Evolutionary conservation across 345 rosid genomes (phyloP).

Genomic region (Populus deltoides): DNA sequence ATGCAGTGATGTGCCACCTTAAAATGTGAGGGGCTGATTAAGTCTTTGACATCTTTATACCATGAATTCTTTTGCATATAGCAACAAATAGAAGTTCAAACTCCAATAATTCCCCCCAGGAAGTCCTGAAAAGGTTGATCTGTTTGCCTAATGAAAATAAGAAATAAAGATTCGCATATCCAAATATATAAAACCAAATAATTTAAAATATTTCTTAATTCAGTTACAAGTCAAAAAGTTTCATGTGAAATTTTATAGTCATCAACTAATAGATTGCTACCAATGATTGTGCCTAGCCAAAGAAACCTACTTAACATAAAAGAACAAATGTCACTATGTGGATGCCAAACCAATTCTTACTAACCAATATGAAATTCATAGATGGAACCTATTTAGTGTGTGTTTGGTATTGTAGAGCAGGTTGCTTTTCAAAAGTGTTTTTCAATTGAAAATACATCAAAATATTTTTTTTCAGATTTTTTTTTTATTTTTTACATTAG

Average conservation of each 20-base stretch:
- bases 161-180: neutral
- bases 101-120: too few species aligned
- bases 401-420: too few species aligned
- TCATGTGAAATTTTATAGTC: neutral
- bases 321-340: too few species aligned
- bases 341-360: neutral
- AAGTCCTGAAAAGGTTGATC: neutral
- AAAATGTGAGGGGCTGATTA: neutral
- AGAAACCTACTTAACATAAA: too few species aligned
- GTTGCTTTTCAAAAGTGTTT: too few species aligned
- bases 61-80: neutral
- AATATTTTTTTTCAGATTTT: too few species aligned
- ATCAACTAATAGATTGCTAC: too few species aligned
- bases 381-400: neutral
- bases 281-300: too few species aligned
- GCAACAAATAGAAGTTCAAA: neutral
- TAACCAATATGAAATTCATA: neutral
- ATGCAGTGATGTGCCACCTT: neutral
- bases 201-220: neutral
- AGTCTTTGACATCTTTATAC: neutral
- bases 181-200: neutral
- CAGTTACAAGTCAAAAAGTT: neutral
- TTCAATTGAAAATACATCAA: too few species aligned
- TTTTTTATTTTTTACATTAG: too few species aligned
- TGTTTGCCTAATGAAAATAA: neutral